Evolutionary conservation across 208 protist species (phyloP).

Genomic region (Angomonas ambiguus): DNA sequence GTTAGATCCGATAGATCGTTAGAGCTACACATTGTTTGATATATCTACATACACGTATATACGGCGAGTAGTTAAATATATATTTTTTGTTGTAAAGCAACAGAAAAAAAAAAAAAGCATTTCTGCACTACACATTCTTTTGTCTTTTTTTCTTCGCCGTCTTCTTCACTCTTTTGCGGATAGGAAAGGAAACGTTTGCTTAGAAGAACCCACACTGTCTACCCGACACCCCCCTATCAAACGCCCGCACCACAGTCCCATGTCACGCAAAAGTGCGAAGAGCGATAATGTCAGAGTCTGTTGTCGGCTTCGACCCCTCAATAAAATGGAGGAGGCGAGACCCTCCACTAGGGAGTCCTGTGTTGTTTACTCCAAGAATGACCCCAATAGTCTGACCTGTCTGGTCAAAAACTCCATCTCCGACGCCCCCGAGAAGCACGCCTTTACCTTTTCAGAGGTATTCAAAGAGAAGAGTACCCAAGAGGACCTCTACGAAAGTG

Average conservation of each 20-base stretch:
- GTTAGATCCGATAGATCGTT: neutral
- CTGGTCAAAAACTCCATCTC: neutral
- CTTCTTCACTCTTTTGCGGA: neutral
- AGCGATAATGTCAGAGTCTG: slow-evolving; percentile 42
- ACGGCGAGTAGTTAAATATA: no score
- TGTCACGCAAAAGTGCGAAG: slow-evolving; percentile 16
- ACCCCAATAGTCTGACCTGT: slow-evolving; percentile 3
- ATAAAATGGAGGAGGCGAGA: slow-evolving; percentile 18
- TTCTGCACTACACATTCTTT: no score
- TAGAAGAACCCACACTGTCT: neutral
- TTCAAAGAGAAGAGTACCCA: slow-evolving; percentile 51
- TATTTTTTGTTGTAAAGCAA: no score
- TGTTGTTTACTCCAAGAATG: slow-evolving; percentile 17
- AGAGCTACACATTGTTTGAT: neutral
- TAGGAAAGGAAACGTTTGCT: neutral
- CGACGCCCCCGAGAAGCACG: slow-evolving; percentile 12
- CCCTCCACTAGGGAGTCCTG: slow-evolving; percentile 4
- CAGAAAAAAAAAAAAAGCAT: neutral
- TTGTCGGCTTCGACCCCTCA: slow-evolving; percentile 45
- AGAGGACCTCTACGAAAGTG: slow-evolving; percentile 70
- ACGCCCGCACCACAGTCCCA: slow-evolving; percentile 8
- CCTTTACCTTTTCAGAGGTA: slow-evolving; percentile 66
- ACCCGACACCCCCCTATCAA: neutral
- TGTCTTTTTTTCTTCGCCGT: neutral
- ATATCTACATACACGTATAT: no score